A percentile compares a stretch with the other conserved stretches of the same genome.
Conservation (phyloP, 768 basidiomycete species). For the Sarcodon sp. region DNA sequence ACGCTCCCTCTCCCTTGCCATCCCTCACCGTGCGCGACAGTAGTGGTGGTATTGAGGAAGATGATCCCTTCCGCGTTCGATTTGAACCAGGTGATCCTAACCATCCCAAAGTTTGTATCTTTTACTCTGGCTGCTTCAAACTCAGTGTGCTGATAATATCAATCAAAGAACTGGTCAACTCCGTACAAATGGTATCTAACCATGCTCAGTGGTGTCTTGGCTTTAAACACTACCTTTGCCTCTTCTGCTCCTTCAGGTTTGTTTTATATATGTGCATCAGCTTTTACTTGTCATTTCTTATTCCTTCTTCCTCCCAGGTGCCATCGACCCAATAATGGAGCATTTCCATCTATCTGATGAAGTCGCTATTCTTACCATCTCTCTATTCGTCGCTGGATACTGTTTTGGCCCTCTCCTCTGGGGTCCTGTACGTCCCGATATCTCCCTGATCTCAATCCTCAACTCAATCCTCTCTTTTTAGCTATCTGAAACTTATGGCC, state of each 20-base stretch:
- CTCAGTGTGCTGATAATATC: neutral
- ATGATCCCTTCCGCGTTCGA: conserved; percentile 12
- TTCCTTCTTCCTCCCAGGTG: neutral
- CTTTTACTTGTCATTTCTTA: no score
- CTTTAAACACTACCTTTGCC: conserved; percentile 41
- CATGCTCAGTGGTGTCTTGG: conserved; percentile 10
- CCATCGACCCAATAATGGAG: conserved; percentile 16
- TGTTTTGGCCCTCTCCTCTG: conserved; percentile 49
- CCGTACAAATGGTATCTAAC: conserved; percentile 15
- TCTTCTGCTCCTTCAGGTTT: conserved; percentile 41
- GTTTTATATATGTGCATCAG: no score
- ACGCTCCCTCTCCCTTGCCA: neutral
- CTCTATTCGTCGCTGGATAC: conserved; percentile 60
- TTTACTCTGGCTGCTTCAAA: neutral
- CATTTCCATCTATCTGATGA: conserved; percentile 37
- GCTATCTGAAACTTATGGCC: conserved; percentile 33
- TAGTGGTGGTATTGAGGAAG: neutral
- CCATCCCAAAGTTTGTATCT: conserved; percentile 7
- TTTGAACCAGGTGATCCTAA: conserved; percentile 12
- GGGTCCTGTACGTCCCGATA: conserved; percentile 23
- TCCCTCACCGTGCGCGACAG: neutral
- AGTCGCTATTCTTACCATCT: conserved; percentile 40
- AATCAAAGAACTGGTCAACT: conserved; percentile 10
- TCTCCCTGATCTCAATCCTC: neutral
- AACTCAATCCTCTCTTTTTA: neutral